Percentiles rank a stretch among this genome's conserved stretches.
These are phyloP conservation scores for Aspergillus sp. DNA, from an alignment of 2,329 filamentous ascomycete species.

Conservation along the genomic window DNA sequence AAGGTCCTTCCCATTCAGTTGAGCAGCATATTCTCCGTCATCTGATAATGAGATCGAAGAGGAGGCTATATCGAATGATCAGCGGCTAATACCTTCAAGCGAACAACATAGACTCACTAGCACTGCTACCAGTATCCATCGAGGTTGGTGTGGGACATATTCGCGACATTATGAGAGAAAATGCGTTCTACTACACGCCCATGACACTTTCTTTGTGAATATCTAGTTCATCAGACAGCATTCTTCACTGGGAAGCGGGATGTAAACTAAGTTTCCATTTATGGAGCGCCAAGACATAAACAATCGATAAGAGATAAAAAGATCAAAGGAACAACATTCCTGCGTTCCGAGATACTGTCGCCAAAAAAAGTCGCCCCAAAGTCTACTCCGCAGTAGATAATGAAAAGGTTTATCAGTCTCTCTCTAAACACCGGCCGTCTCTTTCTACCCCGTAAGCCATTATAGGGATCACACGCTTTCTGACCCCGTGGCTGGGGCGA, in stretches of 20 bases:
- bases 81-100: neutral
- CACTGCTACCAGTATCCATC: constrained; percentile 30
- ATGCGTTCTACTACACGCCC: neutral
- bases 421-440: neutral
- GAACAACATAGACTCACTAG: constrained; percentile 20
- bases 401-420: neutral
- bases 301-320: constrained; percentile 32
- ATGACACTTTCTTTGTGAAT: neutral
- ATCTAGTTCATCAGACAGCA: neutral
- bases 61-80: neutral
- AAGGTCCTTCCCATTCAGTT: constrained; percentile 33
- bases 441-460: constrained; percentile 16
- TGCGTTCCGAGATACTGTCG: constrained; percentile 24
- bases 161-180: neutral
- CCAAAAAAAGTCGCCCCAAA: constrained; percentile 19
- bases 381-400: neutral
- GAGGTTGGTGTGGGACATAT: constrained; percentile 7
- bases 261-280: constrained; percentile 2
- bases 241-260: neutral
- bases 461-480: constrained; percentile 30
- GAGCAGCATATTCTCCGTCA: constrained; percentile 29
- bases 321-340: constrained; percentile 18
- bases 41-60: constrained; percentile 29
- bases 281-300: constrained; percentile 4
- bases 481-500: constrained; percentile 31